Evolutionary conservation across 1,139 yeast species (phyloP), one percentile per base, ranked within the genome.

Genomic region (Pichia sp.): DNA sequence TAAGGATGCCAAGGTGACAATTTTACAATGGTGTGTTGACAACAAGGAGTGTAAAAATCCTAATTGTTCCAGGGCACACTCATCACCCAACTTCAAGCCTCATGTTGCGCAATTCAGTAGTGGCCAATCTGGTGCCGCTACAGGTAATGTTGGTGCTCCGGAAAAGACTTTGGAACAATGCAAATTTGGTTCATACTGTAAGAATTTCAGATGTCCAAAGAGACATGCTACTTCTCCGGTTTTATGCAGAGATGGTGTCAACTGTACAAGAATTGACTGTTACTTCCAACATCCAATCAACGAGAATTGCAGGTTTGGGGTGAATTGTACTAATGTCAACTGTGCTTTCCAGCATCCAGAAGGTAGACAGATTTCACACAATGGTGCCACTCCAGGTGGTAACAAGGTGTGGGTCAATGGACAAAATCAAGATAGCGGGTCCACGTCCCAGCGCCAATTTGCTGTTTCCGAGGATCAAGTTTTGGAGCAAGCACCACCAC

Each of bases 301-400:
- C 59, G 92, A 87, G 65, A 84, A 79, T 53, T 90, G 97, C 73
- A 86, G 87, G 63, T 90, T 84, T 71, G 95, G 90, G 15, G 75
- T 75, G 55, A 80, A 81, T 60, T 90, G 97, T 72, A 79, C 78
- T 59, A 88, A 87, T 68, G 75, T 75, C 54, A 74, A 75, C 55
- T 90, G 97, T 75, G 71, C 83, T 65, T 90, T 76, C 72, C 79
- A 79, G 64, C 97, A 90, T 70, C 95, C 97, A 19, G 85, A 81
- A 54, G 95, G 87, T 10, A 79, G 93, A 64, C 75, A 71, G 45
- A 52, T 64, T 51, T 36, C 46, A 15, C 19, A 16, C 23, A 31
- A 45, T 23, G 51, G 51, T 57, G 68, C 38, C 70, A 69, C 52
- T 66, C 73, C 51, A 71, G 73, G 40, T 13, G 61, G 59, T 19